Percentiles rank a stretch among this genome's conserved stretches.
Conservation (phyloP, 2,329 filamentous ascomycete genomes). For the Ascochyta rabiei region DNA sequence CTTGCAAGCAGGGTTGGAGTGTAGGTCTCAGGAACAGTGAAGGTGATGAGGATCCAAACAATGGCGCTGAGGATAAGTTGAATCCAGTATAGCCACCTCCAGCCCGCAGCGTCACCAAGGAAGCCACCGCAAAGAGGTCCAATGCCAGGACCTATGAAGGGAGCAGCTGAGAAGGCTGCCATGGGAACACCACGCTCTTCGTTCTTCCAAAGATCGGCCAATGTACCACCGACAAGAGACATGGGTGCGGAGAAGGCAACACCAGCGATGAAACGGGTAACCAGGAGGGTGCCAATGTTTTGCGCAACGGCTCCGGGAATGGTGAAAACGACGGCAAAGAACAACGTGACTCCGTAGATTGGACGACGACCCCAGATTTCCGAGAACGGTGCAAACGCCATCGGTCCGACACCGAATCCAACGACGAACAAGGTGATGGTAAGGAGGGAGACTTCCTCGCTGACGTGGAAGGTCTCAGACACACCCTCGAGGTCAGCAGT, state of each 20-base stretch:
- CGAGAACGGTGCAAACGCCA: constrained; percentile 78
- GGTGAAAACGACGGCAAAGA: constrained; percentile 76
- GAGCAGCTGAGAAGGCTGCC: constrained; percentile 83
- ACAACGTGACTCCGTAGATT: constrained; percentile 72
- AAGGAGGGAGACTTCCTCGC: constrained; percentile 73
- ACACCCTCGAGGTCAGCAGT: constrained; percentile 76
- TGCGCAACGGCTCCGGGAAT: constrained; percentile 79
- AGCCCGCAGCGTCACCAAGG: constrained; percentile 70
- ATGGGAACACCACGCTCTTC: constrained; percentile 87
- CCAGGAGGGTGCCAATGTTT: constrained; percentile 77
- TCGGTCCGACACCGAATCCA: constrained; percentile 80
- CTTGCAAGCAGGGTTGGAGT: constrained; percentile 75
- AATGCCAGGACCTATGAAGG: constrained; percentile 80
- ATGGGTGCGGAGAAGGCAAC: constrained; percentile 86
- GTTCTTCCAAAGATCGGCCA: constrained; percentile 83
- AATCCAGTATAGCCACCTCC: constrained; percentile 89
- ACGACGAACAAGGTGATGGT: constrained; percentile 79
- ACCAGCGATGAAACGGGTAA: constrained; percentile 78
- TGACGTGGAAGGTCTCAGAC: constrained; percentile 67
- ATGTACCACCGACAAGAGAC: constrained; percentile 81
- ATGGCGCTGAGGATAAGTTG: constrained; percentile 76
- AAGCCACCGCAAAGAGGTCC: constrained; percentile 71
- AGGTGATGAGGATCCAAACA: constrained; percentile 77
- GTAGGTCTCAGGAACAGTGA: constrained; percentile 91
- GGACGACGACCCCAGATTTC: constrained; percentile 75